Conservation (phyloP, 306 rosid species). For the Myrica gale region DNA sequence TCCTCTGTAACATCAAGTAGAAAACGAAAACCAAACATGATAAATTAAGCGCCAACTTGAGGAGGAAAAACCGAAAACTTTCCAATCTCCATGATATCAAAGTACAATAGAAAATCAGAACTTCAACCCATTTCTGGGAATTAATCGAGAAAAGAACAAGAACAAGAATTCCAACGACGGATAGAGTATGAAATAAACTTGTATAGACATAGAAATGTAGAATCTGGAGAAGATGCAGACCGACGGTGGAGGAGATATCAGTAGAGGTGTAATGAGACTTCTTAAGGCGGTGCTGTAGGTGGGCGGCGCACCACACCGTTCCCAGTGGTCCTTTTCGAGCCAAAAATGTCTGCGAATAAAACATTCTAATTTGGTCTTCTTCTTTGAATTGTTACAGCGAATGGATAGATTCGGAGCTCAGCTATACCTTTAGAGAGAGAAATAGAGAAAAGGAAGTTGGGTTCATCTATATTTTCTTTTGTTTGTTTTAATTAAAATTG, state of each 20-base stretch:
- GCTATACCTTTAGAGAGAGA: neutral
- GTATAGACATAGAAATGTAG: neutral
- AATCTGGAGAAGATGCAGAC: conserved; percentile 35
- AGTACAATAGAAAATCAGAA: no score
- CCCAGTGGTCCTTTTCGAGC: conserved; percentile 85
- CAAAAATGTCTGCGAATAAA: conserved; percentile 79
- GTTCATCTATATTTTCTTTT: neutral
- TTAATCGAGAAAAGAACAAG: neutral
- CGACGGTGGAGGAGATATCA: conserved; percentile 62
- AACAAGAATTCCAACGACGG: neutral
- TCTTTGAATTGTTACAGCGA: neutral
- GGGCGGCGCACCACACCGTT: conserved; percentile 95
- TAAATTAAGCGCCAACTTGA: no score
- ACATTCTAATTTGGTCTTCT: conserved; percentile 45
- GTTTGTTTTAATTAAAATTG: neutral
- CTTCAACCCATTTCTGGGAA: no score
- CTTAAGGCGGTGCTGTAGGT: conserved; percentile 75
- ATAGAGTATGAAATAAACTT: neutral
- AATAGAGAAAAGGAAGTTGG: neutral
- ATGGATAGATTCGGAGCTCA: neutral
- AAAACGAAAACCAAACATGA: neutral
- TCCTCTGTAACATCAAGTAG: neutral
- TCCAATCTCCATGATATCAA: no score
- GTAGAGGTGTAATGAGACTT: conserved; percentile 75
- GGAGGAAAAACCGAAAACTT: no score